Percentiles rank a stretch among this genome's conserved stretches.
phyloP scores from a whole-genome alignment of 208 protist species.

The Wallacemonas sp. region DNA sequence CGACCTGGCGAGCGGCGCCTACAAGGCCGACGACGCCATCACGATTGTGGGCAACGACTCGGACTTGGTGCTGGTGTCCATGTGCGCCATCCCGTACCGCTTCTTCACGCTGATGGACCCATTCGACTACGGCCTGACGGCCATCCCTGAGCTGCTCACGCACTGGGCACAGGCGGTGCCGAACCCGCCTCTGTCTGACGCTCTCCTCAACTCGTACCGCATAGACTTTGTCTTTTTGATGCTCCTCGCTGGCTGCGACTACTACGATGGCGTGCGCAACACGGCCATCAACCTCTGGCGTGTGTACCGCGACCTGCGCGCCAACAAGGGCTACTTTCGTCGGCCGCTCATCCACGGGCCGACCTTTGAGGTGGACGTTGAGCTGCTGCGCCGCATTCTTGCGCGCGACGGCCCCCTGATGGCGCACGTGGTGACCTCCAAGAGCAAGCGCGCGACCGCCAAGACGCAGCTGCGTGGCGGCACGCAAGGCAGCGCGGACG shows the following conservation, averaged over 20 bases:
- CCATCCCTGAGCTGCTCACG: constrained; percentile 55
- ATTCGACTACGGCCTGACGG: constrained; percentile 42
- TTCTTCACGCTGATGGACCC: constrained; percentile 67
- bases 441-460: constrained; percentile 45
- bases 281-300: constrained; percentile 56
- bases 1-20: constrained; percentile 28
- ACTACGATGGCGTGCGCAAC: constrained; percentile 68
- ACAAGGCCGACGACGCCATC: constrained; percentile 62
- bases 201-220: constrained; percentile 68
- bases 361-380: constrained; percentile 53
- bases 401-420: constrained; percentile 21
- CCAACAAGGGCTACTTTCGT: constrained; percentile 64
- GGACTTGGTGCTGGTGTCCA: constrained; percentile 71
- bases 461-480: constrained; percentile 31
- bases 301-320: constrained; percentile 70
- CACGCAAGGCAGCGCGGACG: constrained; percentile 22
- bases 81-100: constrained; percentile 65
- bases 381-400: constrained; percentile 58
- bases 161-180: constrained; percentile 63
- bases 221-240: constrained; percentile 86
- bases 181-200: constrained; percentile 39
- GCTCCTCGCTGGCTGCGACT: constrained; percentile 77
- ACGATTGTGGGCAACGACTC: constrained; percentile 82
- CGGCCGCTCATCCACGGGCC: constrained; percentile 41
- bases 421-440: constrained; percentile 26